Percentiles rank a stretch among this genome's conserved stretches.
phyloP scores from a whole-genome alignment of 257 asterid genomes.

The Nicotiana tomentosiformis region DNA sequence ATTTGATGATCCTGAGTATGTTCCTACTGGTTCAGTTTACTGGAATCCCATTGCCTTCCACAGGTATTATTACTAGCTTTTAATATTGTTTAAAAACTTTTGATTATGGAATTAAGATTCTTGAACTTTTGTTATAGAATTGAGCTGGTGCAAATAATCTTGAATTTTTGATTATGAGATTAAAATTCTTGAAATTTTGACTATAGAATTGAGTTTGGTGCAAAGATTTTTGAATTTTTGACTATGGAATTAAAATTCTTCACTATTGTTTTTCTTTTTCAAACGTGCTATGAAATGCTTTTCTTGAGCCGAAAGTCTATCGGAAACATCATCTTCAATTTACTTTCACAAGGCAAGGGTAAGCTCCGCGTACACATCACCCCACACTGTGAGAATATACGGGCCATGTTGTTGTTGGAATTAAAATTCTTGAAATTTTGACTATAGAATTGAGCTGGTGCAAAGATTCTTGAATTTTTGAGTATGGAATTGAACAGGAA shows the following conservation, averaged over 20 bases:
- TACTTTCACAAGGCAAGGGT: too few species aligned
- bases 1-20: slow-evolving; percentile 40
- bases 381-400: too few species aligned
- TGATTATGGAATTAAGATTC: not conserved
- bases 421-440: not conserved
- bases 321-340: too few species aligned
- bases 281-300: too few species aligned
- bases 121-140: not conserved
- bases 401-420: too few species aligned
- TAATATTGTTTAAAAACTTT: not conserved
- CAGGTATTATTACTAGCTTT: slow-evolving; percentile 23
- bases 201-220: not conserved
- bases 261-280: too few species aligned
- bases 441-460: not conserved
- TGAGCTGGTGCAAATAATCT: not conserved
- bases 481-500: not conserved
- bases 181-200: not conserved
- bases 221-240: not conserved
- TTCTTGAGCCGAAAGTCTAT: too few species aligned
- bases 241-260: not conserved
- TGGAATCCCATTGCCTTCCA: slow-evolving; percentile 40
- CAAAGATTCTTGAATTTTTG: not conserved
- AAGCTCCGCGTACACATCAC: too few species aligned
- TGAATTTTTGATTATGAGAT: not conserved
- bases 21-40: slow-evolving; percentile 40